These are phyloP conservation scores for Fonsecaea monophora DNA, from an alignment of 2,329 filamentous ascomycete genomes.

Conservation along the genomic window DNA sequence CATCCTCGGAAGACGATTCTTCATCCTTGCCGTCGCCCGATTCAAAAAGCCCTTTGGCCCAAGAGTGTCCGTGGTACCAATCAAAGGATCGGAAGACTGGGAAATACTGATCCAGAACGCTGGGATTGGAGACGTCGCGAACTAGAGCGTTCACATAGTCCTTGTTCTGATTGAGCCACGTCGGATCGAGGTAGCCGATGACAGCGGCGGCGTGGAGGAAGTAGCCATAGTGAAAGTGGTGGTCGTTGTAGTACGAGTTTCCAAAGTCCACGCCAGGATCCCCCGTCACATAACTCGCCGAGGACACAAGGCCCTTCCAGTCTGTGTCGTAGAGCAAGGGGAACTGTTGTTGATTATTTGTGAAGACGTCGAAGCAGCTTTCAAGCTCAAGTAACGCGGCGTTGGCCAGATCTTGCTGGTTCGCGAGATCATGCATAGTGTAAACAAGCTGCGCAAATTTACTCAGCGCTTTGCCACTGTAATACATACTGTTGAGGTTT, in stretches of 20 bases:
- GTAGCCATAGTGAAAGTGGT: slow-evolving; percentile 76
- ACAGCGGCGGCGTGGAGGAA: slow-evolving; percentile 86
- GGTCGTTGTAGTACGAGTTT: slow-evolving; percentile 76
- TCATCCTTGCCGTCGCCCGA: slow-evolving; percentile 62
- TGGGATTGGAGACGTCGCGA: slow-evolving; percentile 82
- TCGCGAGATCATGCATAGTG: slow-evolving; percentile 68
- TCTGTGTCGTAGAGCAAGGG: slow-evolving; percentile 62
- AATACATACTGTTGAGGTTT: slow-evolving; percentile 88
- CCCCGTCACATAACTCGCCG: slow-evolving; percentile 72
- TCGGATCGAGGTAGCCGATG: slow-evolving; percentile 77
- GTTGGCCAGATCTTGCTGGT: slow-evolving; percentile 63
- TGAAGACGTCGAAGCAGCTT: slow-evolving; percentile 69
- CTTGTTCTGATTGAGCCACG: slow-evolving; percentile 75
- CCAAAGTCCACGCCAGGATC: slow-evolving; percentile 82
- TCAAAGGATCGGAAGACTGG: slow-evolving; percentile 86
- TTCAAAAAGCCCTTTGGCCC: slow-evolving; percentile 71
- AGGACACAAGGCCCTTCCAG: slow-evolving; percentile 84
- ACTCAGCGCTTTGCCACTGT: slow-evolving; percentile 81
- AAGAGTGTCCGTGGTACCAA: slow-evolving; percentile 93
- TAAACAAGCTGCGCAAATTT: slow-evolving; percentile 77
- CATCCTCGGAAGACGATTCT: slow-evolving; percentile 90
- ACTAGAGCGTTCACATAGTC: slow-evolving; percentile 83
- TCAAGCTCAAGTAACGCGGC: slow-evolving; percentile 69
- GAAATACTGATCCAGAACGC: slow-evolving; percentile 72
- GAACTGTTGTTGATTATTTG: slow-evolving; percentile 70